Evolutionary conservation across 2,329 filamentous ascomycete species (phyloP).

Genomic region (Phoma sp.): DNA sequence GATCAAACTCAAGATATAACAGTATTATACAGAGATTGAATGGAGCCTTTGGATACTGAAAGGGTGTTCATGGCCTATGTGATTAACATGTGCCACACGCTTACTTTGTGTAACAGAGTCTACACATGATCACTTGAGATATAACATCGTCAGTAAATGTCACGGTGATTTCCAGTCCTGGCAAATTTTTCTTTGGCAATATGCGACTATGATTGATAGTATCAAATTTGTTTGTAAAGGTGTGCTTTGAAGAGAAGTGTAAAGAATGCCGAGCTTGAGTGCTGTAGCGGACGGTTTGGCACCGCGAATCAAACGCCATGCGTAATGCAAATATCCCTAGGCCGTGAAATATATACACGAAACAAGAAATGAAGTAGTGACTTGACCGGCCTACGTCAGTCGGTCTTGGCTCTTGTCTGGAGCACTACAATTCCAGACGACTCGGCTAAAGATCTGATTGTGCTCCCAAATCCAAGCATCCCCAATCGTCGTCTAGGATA

Average conservation of each 20-base stretch:
- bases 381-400: not conserved
- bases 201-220: slow-evolving; percentile 1
- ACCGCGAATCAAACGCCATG: not conserved
- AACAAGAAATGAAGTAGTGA: not conserved
- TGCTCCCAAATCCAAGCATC: not conserved
- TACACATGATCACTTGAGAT: not conserved
- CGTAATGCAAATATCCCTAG: not conserved
- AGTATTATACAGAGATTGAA: no score
- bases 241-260: slow-evolving; percentile 15
- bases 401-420: not conserved
- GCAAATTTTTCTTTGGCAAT: not conserved
- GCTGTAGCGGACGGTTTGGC: not conserved
- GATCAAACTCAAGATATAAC: not conserved
- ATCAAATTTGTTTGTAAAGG: not conserved
- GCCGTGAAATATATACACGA: not conserved
- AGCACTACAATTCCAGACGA: not conserved
- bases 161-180: no score
- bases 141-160: not conserved
- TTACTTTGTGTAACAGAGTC: no score
- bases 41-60: no score
- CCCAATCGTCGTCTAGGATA: not conserved
- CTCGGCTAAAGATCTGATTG: not conserved
- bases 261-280: not conserved
- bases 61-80: no score
- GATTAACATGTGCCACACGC: no score